These are phyloP conservation scores for Cucumis melo DNA, from an alignment of 306 rosid species.

Conservation along the genomic window DNA sequence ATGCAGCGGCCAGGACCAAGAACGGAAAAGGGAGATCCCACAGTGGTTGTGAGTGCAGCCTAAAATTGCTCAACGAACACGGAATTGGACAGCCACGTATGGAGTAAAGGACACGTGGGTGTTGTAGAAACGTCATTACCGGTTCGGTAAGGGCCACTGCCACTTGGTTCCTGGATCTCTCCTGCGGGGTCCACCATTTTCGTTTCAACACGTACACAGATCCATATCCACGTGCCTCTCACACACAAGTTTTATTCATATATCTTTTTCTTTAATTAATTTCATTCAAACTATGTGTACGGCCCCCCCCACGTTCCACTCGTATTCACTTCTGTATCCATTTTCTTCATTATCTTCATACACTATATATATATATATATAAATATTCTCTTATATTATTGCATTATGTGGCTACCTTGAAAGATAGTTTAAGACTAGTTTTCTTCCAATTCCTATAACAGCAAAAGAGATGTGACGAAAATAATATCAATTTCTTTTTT, in stretches of 20 bases:
- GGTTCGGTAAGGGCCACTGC: background rate
- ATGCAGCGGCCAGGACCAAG: background rate
- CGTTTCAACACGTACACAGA: background rate
- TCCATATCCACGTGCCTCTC: background rate
- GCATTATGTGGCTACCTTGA: too few species aligned
- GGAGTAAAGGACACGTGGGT: constrained; percentile 14
- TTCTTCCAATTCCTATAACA: too few species aligned
- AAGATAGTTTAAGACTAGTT: too few species aligned
- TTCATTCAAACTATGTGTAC: background rate
- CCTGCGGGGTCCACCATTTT: background rate
- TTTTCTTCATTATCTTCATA: too few species aligned
- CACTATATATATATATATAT: too few species aligned
- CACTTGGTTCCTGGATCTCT: background rate
- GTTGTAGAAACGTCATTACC: background rate
- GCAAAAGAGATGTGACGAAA: too few species aligned
- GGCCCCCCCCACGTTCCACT: background rate
- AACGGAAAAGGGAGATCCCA: background rate
- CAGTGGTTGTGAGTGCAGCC: background rate
- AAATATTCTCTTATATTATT: too few species aligned
- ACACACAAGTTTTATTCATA: background rate
- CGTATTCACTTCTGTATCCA: background rate
- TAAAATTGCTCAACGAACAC: constrained; percentile 1
- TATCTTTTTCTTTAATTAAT: background rate
- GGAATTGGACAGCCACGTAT: constrained; percentile 20
- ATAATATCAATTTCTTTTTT: too few species aligned